Evolutionary conservation across 2,329 filamentous ascomycete species (phyloP).

Genomic region (Fusarium brevicatenulatum): DNA sequence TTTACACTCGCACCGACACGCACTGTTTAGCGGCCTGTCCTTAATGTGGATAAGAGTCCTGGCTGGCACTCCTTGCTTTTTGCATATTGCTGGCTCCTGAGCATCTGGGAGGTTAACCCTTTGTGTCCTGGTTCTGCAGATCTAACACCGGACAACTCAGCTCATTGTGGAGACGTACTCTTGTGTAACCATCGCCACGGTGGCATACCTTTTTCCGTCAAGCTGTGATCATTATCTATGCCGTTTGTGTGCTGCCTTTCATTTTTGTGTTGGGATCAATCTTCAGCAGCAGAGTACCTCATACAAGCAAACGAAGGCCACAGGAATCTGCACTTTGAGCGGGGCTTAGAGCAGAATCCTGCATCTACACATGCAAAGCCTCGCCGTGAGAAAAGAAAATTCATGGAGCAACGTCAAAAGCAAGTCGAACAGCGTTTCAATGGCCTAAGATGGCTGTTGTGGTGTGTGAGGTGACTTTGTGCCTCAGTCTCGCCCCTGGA

Average conservation of each 20-base stretch:
- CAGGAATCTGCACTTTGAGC: conserved; percentile 8
- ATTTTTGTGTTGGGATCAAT: conserved; percentile 4
- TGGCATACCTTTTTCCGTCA: background rate
- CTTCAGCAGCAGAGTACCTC: background rate
- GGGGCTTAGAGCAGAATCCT: background rate
- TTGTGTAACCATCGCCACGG: conserved; percentile 18
- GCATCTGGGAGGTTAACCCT: background rate
- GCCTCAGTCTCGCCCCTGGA: background rate
- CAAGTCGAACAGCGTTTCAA: background rate
- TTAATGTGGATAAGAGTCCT: background rate
- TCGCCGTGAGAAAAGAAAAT: conserved; percentile 1
- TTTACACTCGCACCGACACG: conserved; percentile 29
- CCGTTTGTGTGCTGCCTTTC: conserved; percentile 4
- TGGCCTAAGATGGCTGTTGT: background rate
- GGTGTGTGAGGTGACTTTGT: background rate
- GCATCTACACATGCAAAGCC: background rate
- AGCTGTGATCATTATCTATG: conserved; percentile 6
- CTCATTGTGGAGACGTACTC: background rate
- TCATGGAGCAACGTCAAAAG: background rate
- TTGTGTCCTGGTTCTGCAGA: background rate
- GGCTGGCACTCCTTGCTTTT: conserved; percentile 15
- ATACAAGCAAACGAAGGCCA: conserved; percentile 12
- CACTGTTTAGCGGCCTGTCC: conserved; percentile 13
- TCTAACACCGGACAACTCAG: background rate
- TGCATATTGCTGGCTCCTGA: background rate